Conservation (phyloP, 164 flowering plant species). For the Piper longum region DNA sequence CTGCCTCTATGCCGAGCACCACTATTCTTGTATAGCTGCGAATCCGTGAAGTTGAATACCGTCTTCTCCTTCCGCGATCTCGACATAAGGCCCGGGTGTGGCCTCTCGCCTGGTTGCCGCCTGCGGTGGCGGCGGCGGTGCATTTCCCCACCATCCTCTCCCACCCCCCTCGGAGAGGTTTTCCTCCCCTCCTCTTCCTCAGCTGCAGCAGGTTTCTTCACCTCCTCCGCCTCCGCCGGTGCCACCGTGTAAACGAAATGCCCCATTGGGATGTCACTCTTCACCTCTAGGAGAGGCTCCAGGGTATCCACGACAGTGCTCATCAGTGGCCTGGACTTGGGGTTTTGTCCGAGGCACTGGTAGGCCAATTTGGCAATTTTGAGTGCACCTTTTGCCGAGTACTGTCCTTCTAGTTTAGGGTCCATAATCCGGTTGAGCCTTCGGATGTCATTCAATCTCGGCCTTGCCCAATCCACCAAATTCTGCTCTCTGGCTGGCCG, state of each 20-base stretch:
- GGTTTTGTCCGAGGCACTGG: conserved; percentile 52
- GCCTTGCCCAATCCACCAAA: conserved; percentile 66
- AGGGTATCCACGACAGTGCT: conserved; percentile 45
- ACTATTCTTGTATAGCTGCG: not conserved
- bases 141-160: not conserved
- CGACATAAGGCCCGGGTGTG: not conserved
- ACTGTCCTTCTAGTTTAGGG: conserved; percentile 68
- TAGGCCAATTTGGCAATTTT: conserved; percentile 59
- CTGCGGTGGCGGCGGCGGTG: not conserved
- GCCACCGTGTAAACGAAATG: conserved; percentile 49
- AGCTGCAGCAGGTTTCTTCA: conserved; percentile 1
- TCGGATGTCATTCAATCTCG: conserved; percentile 34
- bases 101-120: not conserved
- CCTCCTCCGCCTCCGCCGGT: conserved; percentile 4
- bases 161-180: not conserved
- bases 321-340: conserved; percentile 70
- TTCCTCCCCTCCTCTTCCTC: not conserved
- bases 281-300: conserved; percentile 32
- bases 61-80: not conserved
- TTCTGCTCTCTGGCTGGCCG: conserved; percentile 43
- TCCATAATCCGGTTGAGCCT: conserved; percentile 55
- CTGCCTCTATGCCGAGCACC: not conserved
- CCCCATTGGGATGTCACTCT: conserved; percentile 34
- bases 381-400: conserved; percentile 52
- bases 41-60: not conserved